Evolutionary conservation across 1,284 basidiomycete species (phyloP).

Genomic region (Abortiporus biennis): DNA sequence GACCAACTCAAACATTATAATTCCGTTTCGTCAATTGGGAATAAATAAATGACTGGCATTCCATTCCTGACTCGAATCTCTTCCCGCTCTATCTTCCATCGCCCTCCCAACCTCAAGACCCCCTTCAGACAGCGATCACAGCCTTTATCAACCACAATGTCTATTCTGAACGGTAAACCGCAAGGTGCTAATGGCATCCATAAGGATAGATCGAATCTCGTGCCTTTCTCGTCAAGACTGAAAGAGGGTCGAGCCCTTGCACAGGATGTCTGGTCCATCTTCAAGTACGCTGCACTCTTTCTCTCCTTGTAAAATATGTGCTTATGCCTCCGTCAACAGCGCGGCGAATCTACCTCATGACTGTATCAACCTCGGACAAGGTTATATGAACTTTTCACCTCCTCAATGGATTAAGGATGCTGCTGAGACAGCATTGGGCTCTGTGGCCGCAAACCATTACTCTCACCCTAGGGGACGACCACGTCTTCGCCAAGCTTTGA

Average conservation of each 20-base stretch:
- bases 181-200: slow-evolving; percentile 10
- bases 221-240: slow-evolving; percentile 65
- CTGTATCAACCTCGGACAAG: slow-evolving; percentile 90
- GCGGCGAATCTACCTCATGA: slow-evolving; percentile 80
- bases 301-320: slow-evolving; percentile 4
- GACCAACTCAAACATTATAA: no score
- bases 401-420: slow-evolving; percentile 80
- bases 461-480: slow-evolving; percentile 87
- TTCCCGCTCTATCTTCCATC: no score
- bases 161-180: no score
- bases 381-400: slow-evolving; percentile 91
- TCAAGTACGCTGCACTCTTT: slow-evolving; percentile 56
- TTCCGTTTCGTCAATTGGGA: no score
- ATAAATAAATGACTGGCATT: no score
- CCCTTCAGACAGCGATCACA: no score
- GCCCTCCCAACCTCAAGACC: no score
- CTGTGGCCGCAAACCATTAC: slow-evolving; percentile 79
- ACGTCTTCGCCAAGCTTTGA: slow-evolving; percentile 82
- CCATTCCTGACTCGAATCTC: no score
- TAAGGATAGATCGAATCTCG: slow-evolving; percentile 40
- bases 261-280: slow-evolving; percentile 90
- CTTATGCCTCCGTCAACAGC: slow-evolving; percentile 33
- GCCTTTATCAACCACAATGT: no score
- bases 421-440: slow-evolving; percentile 65
- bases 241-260: slow-evolving; percentile 68